phyloP scores from a whole-genome alignment of 1,284 basidiomycete species.

The Trichosporon faecale region DNA sequence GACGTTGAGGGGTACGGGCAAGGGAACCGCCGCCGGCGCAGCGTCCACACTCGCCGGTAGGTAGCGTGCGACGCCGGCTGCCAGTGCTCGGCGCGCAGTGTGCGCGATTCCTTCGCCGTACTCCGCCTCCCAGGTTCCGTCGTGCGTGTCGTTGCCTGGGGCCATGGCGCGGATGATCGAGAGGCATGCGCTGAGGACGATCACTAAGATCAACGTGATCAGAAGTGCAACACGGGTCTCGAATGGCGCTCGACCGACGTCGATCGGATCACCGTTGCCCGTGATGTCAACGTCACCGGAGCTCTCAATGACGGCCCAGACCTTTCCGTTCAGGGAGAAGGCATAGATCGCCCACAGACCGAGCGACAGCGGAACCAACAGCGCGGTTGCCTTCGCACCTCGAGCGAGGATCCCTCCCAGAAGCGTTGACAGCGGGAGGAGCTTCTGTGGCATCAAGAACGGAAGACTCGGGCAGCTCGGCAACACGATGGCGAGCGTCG shows the following conservation, averaged over 20 bases:
- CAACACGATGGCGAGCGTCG: slow-evolving; percentile 22
- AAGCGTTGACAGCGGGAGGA: slow-evolving; percentile 23
- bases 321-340: slow-evolving; percentile 25
- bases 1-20: slow-evolving; percentile 30
- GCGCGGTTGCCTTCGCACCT: slow-evolving; percentile 24
- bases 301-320: slow-evolving; percentile 14
- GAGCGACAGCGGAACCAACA: slow-evolving; percentile 22
- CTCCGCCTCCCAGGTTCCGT: slow-evolving; percentile 29
- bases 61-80: slow-evolving; percentile 25
- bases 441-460: slow-evolving; percentile 21
- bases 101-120: slow-evolving; percentile 23
- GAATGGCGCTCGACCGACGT: slow-evolving; percentile 27
- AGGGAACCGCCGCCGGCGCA: slow-evolving; percentile 15
- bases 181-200: slow-evolving; percentile 20
- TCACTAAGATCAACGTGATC: slow-evolving; percentile 23
- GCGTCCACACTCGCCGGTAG: slow-evolving; percentile 19
- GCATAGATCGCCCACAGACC: slow-evolving; percentile 23
- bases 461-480: slow-evolving; percentile 21
- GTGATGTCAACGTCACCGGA: slow-evolving; percentile 6
- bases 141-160: slow-evolving; percentile 24
- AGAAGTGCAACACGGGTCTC: slow-evolving; percentile 25
- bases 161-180: slow-evolving; percentile 28
- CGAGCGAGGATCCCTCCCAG: slow-evolving; percentile 26
- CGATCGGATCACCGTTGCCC: slow-evolving; percentile 15
- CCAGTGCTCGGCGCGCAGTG: slow-evolving; percentile 19